These are phyloP conservation scores for Chalara sp. DNA, from an alignment of 2,329 filamentous ascomycete genomes.

Conservation along the genomic window DNA sequence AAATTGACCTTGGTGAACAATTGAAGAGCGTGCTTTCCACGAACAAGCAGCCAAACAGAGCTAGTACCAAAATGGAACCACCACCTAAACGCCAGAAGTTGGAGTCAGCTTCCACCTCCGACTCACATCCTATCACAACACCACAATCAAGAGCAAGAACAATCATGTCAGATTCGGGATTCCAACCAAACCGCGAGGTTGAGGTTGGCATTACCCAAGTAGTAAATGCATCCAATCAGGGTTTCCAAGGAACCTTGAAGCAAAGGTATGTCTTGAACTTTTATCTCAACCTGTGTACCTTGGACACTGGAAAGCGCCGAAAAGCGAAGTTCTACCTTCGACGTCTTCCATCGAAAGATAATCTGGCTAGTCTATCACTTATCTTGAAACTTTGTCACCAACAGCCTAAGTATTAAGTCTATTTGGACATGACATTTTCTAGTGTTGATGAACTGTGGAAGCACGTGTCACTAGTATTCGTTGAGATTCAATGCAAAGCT, in stretches of 20 bases:
- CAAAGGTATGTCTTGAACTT: constrained; percentile 41
- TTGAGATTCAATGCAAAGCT: not conserved
- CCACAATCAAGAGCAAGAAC: not conserved
- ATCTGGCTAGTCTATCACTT: not conserved
- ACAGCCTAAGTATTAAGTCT: not conserved
- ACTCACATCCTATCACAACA: no score
- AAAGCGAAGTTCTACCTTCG: no score
- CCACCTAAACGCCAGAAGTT: no score
- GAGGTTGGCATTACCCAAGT: constrained; percentile 57
- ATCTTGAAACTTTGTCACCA: not conserved
- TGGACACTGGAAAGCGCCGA: no score
- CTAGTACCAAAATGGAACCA: no score
- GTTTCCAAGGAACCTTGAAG: constrained; percentile 61
- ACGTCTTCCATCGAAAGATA: not conserved
- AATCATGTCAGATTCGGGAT: constrained; percentile 4
- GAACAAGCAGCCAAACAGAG: no score
- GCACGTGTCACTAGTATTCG: not conserved
- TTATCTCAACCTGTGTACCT: not conserved
- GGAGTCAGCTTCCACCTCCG: no score
- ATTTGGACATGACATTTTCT: not conserved
- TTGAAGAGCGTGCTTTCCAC: no score
- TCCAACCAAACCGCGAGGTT: constrained; percentile 17
- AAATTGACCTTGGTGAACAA: no score
- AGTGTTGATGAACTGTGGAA: not conserved
- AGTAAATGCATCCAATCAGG: constrained; percentile 47